Conservation (phyloP, 129 eudicot genomes). For the Rutidosis leptorrhynchoides region DNA sequence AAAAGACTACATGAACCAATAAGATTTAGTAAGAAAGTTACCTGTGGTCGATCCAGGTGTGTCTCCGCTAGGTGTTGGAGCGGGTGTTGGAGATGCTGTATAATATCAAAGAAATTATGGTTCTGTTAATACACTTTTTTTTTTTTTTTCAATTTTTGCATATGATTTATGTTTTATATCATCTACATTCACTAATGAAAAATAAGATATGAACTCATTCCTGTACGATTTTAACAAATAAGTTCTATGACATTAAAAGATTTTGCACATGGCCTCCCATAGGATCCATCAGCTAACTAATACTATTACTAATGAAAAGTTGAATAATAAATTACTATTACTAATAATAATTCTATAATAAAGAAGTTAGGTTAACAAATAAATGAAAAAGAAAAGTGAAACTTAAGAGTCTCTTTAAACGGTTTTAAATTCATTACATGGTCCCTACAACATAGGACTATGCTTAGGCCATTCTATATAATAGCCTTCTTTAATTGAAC, state of each 20-base stretch:
- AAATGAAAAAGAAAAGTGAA: background rate
- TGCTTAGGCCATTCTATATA: too few species aligned
- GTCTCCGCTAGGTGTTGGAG: conserved; percentile 26
- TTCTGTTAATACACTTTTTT: background rate
- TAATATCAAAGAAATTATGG: background rate
- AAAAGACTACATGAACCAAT: background rate
- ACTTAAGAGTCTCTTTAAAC: background rate
- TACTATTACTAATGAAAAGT: too few species aligned
- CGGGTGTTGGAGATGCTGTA: conserved; percentile 16
- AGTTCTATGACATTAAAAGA: background rate
- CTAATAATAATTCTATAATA: background rate
- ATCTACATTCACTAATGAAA: background rate
- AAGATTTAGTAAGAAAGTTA: background rate
- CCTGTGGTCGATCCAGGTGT: conserved; percentile 34
- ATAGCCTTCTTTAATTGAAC: too few species aligned
- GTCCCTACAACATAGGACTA: background rate
- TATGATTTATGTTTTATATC: background rate
- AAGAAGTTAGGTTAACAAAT: conserved; percentile 13
- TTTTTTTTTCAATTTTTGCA: too few species aligned
- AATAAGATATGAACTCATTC: background rate
- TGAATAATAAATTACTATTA: too few species aligned
- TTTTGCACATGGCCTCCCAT: conserved; percentile 17
- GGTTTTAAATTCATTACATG: background rate
- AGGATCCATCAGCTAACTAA: conserved; percentile 16
- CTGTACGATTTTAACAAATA: background rate